phyloP scores from a whole-genome alignment of 2,329 filamentous ascomycete species.

The Fusarium sp. region DNA sequence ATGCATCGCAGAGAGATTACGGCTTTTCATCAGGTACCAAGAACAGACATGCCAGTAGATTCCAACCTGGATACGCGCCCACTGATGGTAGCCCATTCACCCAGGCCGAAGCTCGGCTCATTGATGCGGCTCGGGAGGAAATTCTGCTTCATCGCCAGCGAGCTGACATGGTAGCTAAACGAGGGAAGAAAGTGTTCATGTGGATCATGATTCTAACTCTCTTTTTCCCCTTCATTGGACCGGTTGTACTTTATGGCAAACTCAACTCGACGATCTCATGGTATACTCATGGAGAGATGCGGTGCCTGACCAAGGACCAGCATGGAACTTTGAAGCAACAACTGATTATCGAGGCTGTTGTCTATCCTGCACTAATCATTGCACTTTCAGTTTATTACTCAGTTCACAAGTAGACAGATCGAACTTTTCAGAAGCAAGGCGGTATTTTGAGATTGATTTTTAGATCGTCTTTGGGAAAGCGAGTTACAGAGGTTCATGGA shows the following conservation, averaged over 20 bases:
- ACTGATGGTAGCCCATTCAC: slow-evolving; percentile 48
- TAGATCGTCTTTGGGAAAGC: slow-evolving; percentile 2
- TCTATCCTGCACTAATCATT: slow-evolving; percentile 53
- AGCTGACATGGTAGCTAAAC: slow-evolving; percentile 48
- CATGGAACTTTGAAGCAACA: slow-evolving; percentile 54
- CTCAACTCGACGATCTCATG: slow-evolving; percentile 64
- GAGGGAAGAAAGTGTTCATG: slow-evolving; percentile 57
- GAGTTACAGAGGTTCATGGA: background rate
- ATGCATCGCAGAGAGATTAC: slow-evolving; percentile 38
- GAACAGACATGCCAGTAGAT: slow-evolving; percentile 26
- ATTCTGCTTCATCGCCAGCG: slow-evolving; percentile 50
- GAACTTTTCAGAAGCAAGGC: background rate
- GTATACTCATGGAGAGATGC: slow-evolving; percentile 64
- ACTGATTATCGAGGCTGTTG: slow-evolving; percentile 55
- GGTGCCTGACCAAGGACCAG: slow-evolving; percentile 55
- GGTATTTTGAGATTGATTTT: slow-evolving; percentile 21
- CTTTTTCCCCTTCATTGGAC: slow-evolving; percentile 63
- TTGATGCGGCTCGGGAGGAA: slow-evolving; percentile 51
- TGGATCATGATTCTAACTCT: slow-evolving; percentile 57
- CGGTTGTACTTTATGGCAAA: slow-evolving; percentile 61
- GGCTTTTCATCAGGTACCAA: slow-evolving; percentile 47
- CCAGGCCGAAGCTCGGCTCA: slow-evolving; percentile 51
- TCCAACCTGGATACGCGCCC: slow-evolving; percentile 12
- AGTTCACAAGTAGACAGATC: slow-evolving; percentile 14
- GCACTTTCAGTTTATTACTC: slow-evolving; percentile 53